Evolutionary conservation across 257 asterid genomes (phyloP), one percentile per base, ranked within the genome.

Genomic region (Paraleonurus japonicus): DNA sequence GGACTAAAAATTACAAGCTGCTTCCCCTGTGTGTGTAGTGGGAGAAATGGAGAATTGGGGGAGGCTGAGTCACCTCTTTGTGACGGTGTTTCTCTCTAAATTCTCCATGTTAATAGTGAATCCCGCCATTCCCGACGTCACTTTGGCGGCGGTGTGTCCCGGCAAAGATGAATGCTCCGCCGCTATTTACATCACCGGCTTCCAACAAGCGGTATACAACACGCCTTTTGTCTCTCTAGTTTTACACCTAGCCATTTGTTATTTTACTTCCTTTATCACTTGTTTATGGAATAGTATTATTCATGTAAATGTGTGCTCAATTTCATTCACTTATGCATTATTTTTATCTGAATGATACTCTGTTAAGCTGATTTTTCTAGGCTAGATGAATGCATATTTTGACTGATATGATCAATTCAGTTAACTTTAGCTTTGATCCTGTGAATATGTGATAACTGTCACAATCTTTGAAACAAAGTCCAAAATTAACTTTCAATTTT

Each of bases 161-260:
- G 85, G 88, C 30, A 64, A 81, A 70, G 84, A 83, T 53, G 75
- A 81, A 41, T 85, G 90, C 76, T 79, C 92, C 4, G 75, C 69
- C 73, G 92, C 89, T 51, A 86, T 86, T 69, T 86, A 84, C 72
- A 85, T 86, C 62, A 75, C 92, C 57, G 89, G 89, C 65, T 75
- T 84, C 69, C 92, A 86, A 24, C 89, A 86, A 54, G 87, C 92
- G 82, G 92, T 86, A 80, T 2, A 17, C 16, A 1, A 1, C 17
- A 12, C 17, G 41, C 45, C 4, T 27, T 28, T 19, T 50, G 0
- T 24, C 19, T 16, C 9, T 51, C 7, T 35, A 0, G 15, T 63
- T 70, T 35, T 35, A 35, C 43, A 1, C 7, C 11, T 11, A n/a
- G 43, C 1, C 2, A 32, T 32, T 32, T 32, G 1, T 16, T 13